Evolutionary conservation across 768 basidiomycete genomes (phyloP), one percentile per base, ranked within the genome.

Genomic region (Fibroporia radiculosa): DNA sequence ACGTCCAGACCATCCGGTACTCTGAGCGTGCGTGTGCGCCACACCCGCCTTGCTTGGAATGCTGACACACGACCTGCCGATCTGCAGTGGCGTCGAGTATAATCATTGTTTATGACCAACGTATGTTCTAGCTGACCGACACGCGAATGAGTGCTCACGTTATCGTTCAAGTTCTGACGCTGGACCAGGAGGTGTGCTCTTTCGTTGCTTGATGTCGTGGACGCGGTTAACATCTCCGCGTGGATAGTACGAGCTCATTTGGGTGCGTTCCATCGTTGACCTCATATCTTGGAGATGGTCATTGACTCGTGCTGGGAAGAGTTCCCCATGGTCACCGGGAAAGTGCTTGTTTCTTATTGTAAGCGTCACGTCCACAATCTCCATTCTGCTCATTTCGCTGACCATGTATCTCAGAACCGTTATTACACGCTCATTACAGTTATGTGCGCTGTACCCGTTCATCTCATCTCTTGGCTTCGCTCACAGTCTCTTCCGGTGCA

Each of bases 281-380:
- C n/a, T 26, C 13, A 38, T 4, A 4, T 3, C 25, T 5, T 22
- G 8, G 13, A 18, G 25, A 18, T 31, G 29, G 10, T 31, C 11
- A 10, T 31, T 31, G 10, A 23, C 36, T 20, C 16, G 25, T 35
- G 8, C 6, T 19, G 25, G 36, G 4, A 49, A 78, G 77, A 69
- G 62, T 52, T 69, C 73, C 40, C 60, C 70, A n/a, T 79, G 76
- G 76, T 73, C 75, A 12, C 56, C 69, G 48, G 77, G 74, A 36
- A 81, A 80, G 52, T 45, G 53, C 22, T 52, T 81, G 47, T 81
- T 81, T 59, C 56, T 81, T 29, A 29, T 77, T 46, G 78, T 79
- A 26, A 45, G 54, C 35, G n/a, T n/a, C n/a, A n/a, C n/a, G n/a
- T 26, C 24, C 6, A 48, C 2, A 24, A 13, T 32, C 39, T 37